phyloP scores from a whole-genome alignment of 257 asterid species.

The Handroanthus guayacan region DNA sequence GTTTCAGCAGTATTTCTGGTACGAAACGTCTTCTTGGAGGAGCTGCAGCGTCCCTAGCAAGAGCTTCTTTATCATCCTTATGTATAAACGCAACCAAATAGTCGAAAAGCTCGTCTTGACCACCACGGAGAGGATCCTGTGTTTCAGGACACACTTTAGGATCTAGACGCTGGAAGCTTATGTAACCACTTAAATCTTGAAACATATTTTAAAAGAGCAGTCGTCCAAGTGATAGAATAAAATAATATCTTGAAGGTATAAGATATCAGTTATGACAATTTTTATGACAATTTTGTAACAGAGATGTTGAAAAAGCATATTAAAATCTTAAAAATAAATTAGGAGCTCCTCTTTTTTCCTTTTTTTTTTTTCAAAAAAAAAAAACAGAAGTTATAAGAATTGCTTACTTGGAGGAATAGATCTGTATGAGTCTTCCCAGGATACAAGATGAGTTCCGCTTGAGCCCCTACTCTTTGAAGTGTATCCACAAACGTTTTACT shows the following conservation, averaged over 20 bases:
- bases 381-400: too few species aligned
- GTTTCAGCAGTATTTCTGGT: conserved; percentile 73
- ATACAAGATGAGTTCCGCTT: conserved; percentile 70
- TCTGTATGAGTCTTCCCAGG: conserved; percentile 95
- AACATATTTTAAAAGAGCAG: too few species aligned
- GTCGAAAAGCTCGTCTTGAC: conserved; percentile 87
- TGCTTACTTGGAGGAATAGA: conserved; percentile 86
- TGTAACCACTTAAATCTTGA: too few species aligned
- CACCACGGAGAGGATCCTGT: conserved; percentile 97
- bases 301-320: too few species aligned
- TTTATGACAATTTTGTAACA: too few species aligned
- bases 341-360: too few species aligned
- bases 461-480: conserved; percentile 70
- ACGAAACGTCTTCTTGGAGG: conserved; percentile 80
- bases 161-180: neutral
- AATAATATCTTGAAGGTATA: too few species aligned
- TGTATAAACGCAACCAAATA: conserved; percentile 72
- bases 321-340: too few species aligned
- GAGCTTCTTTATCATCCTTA: conserved; percentile 74
- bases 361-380: too few species aligned
- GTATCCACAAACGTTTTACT: conserved; percentile 70
- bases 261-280: too few species aligned
- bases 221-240: too few species aligned
- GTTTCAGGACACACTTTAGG: conserved; percentile 10
- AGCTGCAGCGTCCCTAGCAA: conserved; percentile 70